phyloP scores from a whole-genome alignment of 2,329 filamentous ascomycete genomes.

The Talaromyces piceae region DNA sequence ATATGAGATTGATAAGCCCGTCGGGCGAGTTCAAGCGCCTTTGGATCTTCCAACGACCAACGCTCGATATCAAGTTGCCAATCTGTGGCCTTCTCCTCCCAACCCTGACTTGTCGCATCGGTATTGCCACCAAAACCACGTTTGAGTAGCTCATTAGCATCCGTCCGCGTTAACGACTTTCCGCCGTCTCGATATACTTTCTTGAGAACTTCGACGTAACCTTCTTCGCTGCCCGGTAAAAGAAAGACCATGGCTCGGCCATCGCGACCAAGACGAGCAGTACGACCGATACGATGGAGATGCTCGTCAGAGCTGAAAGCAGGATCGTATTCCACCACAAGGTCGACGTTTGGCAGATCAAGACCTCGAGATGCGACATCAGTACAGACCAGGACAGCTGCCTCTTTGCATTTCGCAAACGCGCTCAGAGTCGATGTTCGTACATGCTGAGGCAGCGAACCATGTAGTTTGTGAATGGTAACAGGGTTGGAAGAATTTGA shows the following conservation, averaged over 20 bases:
- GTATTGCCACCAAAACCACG: conserved; percentile 52
- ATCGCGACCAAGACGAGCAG: conserved; percentile 81
- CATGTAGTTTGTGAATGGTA: conserved; percentile 80
- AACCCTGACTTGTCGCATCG: conserved; percentile 42
- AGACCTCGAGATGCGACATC: conserved; percentile 94
- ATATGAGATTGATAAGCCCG: conserved; percentile 88
- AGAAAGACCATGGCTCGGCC: conserved; percentile 86
- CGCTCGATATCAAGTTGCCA: conserved; percentile 60
- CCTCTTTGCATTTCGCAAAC: conserved; percentile 65
- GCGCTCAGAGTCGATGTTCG: conserved; percentile 78
- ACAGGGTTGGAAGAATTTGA: conserved; percentile 71
- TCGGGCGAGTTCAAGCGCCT: conserved; percentile 70
- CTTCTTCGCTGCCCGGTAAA: conserved; percentile 83
- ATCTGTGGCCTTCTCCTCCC: conserved; percentile 60
- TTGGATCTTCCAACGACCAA: conserved; percentile 56
- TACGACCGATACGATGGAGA: conserved; percentile 88
- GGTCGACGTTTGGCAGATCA: conserved; percentile 88
- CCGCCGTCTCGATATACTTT: conserved; percentile 59
- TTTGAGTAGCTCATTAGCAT: conserved; percentile 59
- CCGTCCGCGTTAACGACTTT: conserved; percentile 54
- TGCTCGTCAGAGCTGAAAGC: conserved; percentile 92
- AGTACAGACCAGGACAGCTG: conserved; percentile 82
- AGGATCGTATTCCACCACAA: conserved; percentile 93
- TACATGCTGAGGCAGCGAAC: conserved; percentile 78
- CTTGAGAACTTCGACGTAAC: conserved; percentile 73